Conservation (phyloP, 139 green algal species). For the Auxenochlorella pyrenoidosa region DNA sequence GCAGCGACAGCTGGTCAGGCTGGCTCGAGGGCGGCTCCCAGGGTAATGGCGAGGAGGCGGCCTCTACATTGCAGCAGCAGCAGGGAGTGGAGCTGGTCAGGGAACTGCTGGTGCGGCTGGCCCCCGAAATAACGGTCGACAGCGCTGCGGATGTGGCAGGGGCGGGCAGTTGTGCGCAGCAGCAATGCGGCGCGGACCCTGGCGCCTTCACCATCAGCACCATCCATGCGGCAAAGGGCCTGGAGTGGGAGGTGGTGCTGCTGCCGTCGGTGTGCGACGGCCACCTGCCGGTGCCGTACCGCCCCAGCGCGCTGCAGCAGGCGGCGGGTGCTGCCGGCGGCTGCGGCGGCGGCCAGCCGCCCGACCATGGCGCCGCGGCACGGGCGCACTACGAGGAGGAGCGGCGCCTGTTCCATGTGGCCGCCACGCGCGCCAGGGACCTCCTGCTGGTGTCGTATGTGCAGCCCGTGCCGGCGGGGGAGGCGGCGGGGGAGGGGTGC, state of each 20-base stretch:
- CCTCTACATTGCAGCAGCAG: not conserved
- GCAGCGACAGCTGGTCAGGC: not conserved
- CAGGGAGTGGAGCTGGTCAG: not conserved
- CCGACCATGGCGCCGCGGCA: not conserved
- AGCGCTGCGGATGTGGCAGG: not conserved
- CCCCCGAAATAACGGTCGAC: not conserved
- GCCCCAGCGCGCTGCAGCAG: not conserved
- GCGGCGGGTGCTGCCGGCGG: not conserved
- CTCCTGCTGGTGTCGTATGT: slow-evolving; percentile 7
- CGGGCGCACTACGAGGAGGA: slow-evolving; percentile 24
- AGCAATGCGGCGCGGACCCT: not conserved
- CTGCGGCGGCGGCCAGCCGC: not conserved
- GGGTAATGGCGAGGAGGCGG: not conserved
- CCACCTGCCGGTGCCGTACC: not conserved
- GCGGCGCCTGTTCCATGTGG: slow-evolving; percentile 37
- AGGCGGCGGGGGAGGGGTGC: not conserved
- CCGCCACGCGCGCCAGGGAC: slow-evolving; percentile 16
- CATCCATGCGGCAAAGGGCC: slow-evolving; percentile 29
- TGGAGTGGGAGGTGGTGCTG: slow-evolving; percentile 13
- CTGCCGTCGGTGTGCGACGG: not conserved
- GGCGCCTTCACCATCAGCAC: slow-evolving; percentile 14
- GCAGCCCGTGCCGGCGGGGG: not conserved
- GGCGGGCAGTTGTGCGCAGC: not conserved
- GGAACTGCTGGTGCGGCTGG: slow-evolving; percentile 9
- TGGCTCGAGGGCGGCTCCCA: not conserved